A percentile compares a stretch with the other conserved stretches of the same genome.
phyloP scores from a whole-genome alignment of 225 moss, liverwort and hornwort species.

The Takakia lepidozioides region DNA sequence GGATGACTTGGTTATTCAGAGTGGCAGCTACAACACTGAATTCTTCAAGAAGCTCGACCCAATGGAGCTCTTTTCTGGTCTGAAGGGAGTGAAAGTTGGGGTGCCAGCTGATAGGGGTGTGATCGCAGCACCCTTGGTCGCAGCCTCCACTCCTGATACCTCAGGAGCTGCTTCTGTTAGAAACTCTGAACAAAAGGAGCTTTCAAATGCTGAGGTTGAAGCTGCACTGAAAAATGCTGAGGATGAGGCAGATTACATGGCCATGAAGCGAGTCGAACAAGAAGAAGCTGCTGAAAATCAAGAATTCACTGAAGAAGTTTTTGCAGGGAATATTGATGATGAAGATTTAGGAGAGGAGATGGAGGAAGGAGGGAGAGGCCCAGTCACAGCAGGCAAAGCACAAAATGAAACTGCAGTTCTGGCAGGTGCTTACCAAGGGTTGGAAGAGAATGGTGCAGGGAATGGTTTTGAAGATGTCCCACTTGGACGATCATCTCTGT shows the following conservation, averaged over 20 bases:
- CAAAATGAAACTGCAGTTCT: conserved; percentile 12
- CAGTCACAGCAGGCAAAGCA: conserved; percentile 4
- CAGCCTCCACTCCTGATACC: conserved; percentile 4
- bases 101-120: conserved; percentile 19
- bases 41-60: conserved; percentile 97
- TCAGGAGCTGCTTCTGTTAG: conserved; percentile 19
- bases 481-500: conserved; percentile 40
- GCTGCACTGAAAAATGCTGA: conserved; percentile 91
- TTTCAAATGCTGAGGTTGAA: conserved; percentile 93
- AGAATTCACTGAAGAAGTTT: conserved; percentile 85
- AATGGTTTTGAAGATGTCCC: conserved; percentile 24
- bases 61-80: conserved; percentile 89
- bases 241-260: conserved; percentile 99
- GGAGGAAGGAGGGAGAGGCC: conserved; percentile 51
- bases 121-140: conserved; percentile 9
- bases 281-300: conserved; percentile 92
- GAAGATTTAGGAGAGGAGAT: conserved; percentile 82
- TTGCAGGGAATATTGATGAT: conserved; percentile 74
- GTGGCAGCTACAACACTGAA: conserved; percentile 95
- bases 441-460: conserved; percentile 19
- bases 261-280: conserved; percentile 97
- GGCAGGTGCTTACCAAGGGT: conserved; percentile 3
- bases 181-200: conserved; percentile 40
- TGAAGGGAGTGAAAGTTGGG: conserved; percentile 57
- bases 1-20: conserved; percentile 98